phyloP scores from a whole-genome alignment of 441 rosid species.

The Arabidopsis hybrid region DNA sequence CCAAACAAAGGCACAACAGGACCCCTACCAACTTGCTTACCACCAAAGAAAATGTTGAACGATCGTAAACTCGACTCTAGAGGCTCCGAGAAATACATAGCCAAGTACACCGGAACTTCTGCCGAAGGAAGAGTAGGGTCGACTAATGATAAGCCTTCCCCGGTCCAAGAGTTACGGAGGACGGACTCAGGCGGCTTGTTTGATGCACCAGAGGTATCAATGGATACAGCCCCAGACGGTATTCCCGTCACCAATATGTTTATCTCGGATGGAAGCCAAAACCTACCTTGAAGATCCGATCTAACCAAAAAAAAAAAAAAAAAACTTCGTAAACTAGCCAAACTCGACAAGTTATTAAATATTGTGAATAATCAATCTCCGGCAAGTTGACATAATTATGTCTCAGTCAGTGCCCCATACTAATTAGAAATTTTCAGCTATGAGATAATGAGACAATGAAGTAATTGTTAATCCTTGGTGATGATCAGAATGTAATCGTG shows the following conservation, averaged over 20 bases:
- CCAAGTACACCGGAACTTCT: slow-evolving; percentile 43
- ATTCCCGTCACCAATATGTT: slow-evolving; percentile 23
- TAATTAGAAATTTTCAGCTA: too few relatives aligned
- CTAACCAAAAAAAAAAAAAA: slow-evolving; percentile 32
- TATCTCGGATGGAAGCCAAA: slow-evolving; percentile 47
- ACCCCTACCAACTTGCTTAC: neutral
- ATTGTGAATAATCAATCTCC: neutral
- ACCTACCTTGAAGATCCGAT: slow-evolving; percentile 51
- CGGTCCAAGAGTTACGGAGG: slow-evolving; percentile 48
- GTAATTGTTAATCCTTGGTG: too few relatives aligned
- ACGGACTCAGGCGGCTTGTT: slow-evolving; percentile 52
- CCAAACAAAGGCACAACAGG: slow-evolving; percentile 50
- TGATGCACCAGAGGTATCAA: slow-evolving; percentile 26
- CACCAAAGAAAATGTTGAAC: slow-evolving; percentile 41
- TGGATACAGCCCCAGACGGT: slow-evolving; percentile 32
- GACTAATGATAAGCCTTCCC: neutral
- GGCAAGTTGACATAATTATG: neutral
- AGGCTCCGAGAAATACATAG: slow-evolving; percentile 66
- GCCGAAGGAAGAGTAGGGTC: slow-evolving; percentile 37
- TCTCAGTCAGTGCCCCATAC: neutral
- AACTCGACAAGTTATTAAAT: neutral
- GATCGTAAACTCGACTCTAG: slow-evolving; percentile 40
- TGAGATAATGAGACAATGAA: too few relatives aligned
- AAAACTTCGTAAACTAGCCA: neutral
- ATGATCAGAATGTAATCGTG: too few relatives aligned